Percentiles rank a stretch among this genome's conserved stretches.
Conservation (phyloP, 2,329 filamentous ascomycete genomes). For the Colletotrichum truncatum region DNA sequence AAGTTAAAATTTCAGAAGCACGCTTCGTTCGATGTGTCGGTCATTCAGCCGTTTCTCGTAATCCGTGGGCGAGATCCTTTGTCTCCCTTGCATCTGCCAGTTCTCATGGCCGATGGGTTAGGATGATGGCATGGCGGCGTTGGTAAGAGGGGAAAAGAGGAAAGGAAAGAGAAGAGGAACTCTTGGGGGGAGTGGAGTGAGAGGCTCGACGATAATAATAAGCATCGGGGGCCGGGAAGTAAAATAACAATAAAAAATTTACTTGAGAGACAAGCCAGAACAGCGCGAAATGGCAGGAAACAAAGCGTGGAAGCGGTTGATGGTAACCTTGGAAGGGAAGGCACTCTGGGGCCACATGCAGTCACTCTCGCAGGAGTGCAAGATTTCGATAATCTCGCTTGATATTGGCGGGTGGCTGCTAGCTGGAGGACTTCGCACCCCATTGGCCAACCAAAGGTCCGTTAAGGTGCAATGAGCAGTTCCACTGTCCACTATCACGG, state of each 20-base stretch:
- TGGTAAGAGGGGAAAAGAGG: conserved; percentile 6
- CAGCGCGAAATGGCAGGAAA: background rate
- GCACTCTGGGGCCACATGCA: background rate
- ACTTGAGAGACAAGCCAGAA: background rate
- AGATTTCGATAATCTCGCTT: conserved; percentile 37
- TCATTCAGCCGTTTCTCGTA: conserved; percentile 28
- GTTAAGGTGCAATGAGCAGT: conserved; percentile 13
- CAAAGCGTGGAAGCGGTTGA: conserved; percentile 1
- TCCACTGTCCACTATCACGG: conserved; percentile 29
- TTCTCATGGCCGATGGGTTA: conserved; percentile 30
- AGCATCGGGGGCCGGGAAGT: conserved; percentile 15
- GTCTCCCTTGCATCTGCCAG: conserved; percentile 31
- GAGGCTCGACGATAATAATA: conserved; percentile 23
- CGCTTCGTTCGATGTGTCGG: background rate
- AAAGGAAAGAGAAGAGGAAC: conserved; percentile 2
- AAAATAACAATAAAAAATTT: background rate
- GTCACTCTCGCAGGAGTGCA: conserved; percentile 24
- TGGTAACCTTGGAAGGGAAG: background rate
- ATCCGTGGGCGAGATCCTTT: conserved; percentile 22
- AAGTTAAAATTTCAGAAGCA: background rate
- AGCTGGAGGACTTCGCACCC: conserved; percentile 5
- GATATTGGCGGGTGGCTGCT: conserved; percentile 31
- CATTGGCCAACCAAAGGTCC: conserved; percentile 21
- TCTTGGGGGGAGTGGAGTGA: conserved; percentile 15
- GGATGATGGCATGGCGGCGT: conserved; percentile 37